Base-by-base conservation (phyloP, 1,284 basidiomycete genomes). In the Pseudozyma pruni region DNA sequence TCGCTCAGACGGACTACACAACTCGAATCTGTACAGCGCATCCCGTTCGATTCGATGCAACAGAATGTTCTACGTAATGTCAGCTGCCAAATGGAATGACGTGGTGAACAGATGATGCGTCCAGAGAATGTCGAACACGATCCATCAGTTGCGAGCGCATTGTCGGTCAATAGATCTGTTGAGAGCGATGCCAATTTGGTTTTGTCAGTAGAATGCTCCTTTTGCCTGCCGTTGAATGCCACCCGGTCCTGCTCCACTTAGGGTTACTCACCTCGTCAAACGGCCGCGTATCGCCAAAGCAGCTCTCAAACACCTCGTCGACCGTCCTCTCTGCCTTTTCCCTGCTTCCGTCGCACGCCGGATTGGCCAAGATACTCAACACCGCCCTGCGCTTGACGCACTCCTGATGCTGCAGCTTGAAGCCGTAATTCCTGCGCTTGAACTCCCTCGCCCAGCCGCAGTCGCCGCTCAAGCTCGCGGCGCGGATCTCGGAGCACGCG, bases 291-390 rank as follows among this genome's bases (percentile, higher is more conserved):
- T 98, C 95, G 44, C 88, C 89, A 84, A 94, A 95, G 83, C 95
- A 98, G 75, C 91, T 93, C 75, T 93, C 91, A 90, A 91, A 98
- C 40, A 97, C 95, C 83, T 97, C 92, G 74, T 97, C 95, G 45
- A 98, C 94, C 2, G 89, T 92, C 57, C 87, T 87, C 81, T 93
- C 91, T 6, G 95, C 95, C 45, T 90, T 86, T 13, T 87, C 90
- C 42, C 86, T 84, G 72, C 90, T 87, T 0, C 61, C 62, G 2
- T 89, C 88, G 81, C 93, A 98, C n/a, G 87, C 86, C 16, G 92
- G 89, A 81, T 97, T 94, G 11, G 87, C 87, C 37, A 86, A 84
- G 3, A 98, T 91, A 3, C 92, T 94, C 27, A 91, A 82, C 9
- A 92, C 86, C 3, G 95, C 93, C 63, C 94, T 86, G 32, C 94